Evolutionary conservation across 495 filamentous ascomycete species (phyloP), one percentile per base, ranked within the genome.

Genomic region (Aspergillus egyptiacus): DNA sequence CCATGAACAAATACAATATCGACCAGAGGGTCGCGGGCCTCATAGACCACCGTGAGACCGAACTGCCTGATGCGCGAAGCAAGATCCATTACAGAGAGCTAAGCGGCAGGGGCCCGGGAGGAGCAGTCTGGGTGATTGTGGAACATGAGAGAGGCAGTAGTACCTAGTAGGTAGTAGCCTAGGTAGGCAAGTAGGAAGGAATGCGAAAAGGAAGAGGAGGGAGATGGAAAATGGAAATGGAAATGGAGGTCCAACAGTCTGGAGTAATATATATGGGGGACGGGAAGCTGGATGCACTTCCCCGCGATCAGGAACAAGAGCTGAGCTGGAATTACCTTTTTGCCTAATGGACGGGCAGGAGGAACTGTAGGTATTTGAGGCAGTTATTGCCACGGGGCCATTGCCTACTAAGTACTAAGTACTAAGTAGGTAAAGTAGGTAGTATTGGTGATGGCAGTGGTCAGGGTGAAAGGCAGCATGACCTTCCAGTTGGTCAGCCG

Each of bases 1-100:
- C 89, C 89, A 61, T 95, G 89, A 32, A 95, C 86, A 37, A 89
- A 78, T 9, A 89, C 82, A 28, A 89, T 80, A 57, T 72, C 69
- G 7, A 72, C 66, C 6, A 62, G 62, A 24, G 67, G 62, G 38
- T 57, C 57, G 39, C 55, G 77, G 31, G 83, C 79, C 36, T 65
- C 53, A 61, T 84, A 87, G 43, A 90, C 76, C 54, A 83, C 74
- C 14, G 82, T 82, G 57, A 87, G 67, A 66, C 86, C 86, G 65
- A 78, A 85, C 19, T 79, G 78, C 60, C 76, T 79, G 59, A 87
- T 77, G 40, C 74, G 67, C 48, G 60, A 46, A 20, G 50, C 55
- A 30, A 61, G 53, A 20, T 55, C 54, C 68, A 68, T 67, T 24
- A 31, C 15, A 35, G 23, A 27, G 20, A 24, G 27, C 38, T 44